Percentiles rank a stretch among this genome's conserved stretches.
Conservation (phyloP, 768 basidiomycete genomes). For the Termitomyces sp. region DNA sequence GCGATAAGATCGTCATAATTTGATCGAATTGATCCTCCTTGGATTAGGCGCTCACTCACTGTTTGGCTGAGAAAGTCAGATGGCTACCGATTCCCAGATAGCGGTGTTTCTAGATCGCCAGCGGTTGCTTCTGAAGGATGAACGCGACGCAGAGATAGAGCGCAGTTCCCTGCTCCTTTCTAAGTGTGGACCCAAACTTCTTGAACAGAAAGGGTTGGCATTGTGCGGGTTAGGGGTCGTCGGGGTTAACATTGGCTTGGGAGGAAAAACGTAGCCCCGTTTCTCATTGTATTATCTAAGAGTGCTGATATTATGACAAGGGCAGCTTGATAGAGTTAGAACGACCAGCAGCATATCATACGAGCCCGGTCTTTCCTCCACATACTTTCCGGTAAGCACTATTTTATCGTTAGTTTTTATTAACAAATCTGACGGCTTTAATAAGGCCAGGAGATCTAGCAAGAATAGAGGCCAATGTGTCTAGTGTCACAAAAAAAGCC, state of each 20-base stretch:
- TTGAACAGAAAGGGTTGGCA: slow-evolving; percentile 87
- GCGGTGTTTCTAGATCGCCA: slow-evolving; percentile 64
- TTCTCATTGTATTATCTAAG: background rate
- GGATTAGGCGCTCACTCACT: too few relatives aligned
- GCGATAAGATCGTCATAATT: background rate
- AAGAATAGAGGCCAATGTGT: slow-evolving; percentile 68
- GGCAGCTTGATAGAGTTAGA: slow-evolving; percentile 82
- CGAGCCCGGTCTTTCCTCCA: slow-evolving; percentile 67
- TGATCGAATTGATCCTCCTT: too few relatives aligned
- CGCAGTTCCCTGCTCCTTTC: slow-evolving; percentile 73
- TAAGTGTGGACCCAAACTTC: slow-evolving; percentile 74
- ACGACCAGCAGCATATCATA: slow-evolving; percentile 75
- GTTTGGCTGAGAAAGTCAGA: background rate
- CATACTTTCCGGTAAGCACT: slow-evolving; percentile 70
- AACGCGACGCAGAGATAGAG: slow-evolving; percentile 82
- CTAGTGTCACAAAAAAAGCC: slow-evolving; percentile 35
- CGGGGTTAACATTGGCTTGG: slow-evolving; percentile 77
- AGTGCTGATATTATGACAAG: slow-evolving; percentile 24
- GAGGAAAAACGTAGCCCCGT: slow-evolving; percentile 76
- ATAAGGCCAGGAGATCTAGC: slow-evolving; percentile 84
- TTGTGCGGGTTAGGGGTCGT: slow-evolving; percentile 67
- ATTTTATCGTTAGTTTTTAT: background rate
- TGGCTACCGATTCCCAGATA: slow-evolving; percentile 32
- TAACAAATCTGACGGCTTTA: slow-evolving; percentile 7
- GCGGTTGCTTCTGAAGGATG: slow-evolving; percentile 55